phyloP scores from a whole-genome alignment of 805 yeast genomes.

The Ogataea populi-albae region DNA sequence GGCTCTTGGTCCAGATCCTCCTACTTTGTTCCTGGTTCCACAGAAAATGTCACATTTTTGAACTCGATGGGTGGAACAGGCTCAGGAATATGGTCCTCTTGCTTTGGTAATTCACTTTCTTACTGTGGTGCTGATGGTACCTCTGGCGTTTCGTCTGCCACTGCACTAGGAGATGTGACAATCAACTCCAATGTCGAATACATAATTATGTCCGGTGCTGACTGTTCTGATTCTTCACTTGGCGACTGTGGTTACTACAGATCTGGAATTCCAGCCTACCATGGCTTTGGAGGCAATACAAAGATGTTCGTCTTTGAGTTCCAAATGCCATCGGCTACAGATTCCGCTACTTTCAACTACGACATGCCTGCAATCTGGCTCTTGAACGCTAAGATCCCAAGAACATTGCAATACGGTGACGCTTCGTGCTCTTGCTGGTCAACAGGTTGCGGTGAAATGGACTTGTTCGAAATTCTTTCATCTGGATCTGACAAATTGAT shows the following conservation, averaged over 20 bases:
- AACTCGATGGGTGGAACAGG: conserved; percentile 80
- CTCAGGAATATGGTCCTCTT: conserved; percentile 83
- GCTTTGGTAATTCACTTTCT: conserved; percentile 91
- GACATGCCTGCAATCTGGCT: conserved; percentile 99
- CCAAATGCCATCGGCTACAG: conserved; percentile 73
- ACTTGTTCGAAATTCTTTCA: conserved; percentile 83
- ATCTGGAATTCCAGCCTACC: conserved; percentile 84
- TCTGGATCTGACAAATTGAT: conserved; percentile 74
- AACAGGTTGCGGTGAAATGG: conserved; percentile 97
- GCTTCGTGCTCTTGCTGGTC: conserved; percentile 91
- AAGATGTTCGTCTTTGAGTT: conserved; percentile 94
- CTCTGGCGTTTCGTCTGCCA: conserved; percentile 66
- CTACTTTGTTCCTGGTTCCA: conserved; percentile 61
- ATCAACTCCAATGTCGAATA: conserved; percentile 74
- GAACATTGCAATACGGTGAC: conserved; percentile 91
- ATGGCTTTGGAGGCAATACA: conserved; percentile 81
- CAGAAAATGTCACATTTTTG: conserved; percentile 74
- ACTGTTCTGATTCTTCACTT: conserved; percentile 48
- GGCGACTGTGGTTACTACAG: conserved; percentile 84
- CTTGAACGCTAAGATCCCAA: conserved; percentile 92
- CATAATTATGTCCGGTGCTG: conserved; percentile 72
- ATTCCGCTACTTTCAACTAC: conserved; percentile 52
- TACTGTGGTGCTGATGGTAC: conserved; percentile 77
- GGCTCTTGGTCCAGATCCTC: conserved; percentile 74
- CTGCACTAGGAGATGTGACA: conserved; percentile 65